Percentiles rank a stretch among this genome's conserved stretches.
Conservation (phyloP, 2,329 filamentous ascomycete genomes). For the Apiospora rasikravindrae region DNA sequence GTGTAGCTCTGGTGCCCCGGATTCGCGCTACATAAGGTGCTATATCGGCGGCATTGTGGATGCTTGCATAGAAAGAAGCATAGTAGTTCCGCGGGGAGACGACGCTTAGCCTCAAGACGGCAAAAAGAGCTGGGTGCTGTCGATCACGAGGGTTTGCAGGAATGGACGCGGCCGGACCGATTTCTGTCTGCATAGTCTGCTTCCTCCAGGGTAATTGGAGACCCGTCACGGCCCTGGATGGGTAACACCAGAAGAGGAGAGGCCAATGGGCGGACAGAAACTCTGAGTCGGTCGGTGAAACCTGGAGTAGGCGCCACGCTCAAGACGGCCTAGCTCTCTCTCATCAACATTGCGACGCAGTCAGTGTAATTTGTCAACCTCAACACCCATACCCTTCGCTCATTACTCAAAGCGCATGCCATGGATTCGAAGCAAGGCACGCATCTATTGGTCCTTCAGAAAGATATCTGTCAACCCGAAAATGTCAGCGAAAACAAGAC, state of each 20-base stretch:
- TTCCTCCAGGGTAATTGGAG: constrained; percentile 5
- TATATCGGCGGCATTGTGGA: constrained; percentile 17
- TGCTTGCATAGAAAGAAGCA: neutral
- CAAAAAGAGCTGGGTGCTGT: constrained; percentile 2
- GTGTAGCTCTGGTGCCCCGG: neutral
- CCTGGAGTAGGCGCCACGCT: constrained; percentile 11
- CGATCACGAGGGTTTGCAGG: constrained; percentile 14
- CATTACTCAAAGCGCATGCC: neutral
- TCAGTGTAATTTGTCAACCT: neutral
- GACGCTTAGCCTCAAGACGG: neutral
- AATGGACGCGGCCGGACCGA: constrained; percentile 11
- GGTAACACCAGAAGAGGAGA: constrained; percentile 8
- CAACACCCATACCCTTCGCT: neutral
- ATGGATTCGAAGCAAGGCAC: neutral
- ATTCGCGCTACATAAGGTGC: constrained; percentile 2
- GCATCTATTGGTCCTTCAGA: neutral
- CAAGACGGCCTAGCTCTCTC: constrained; percentile 11
- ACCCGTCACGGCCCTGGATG: neutral
- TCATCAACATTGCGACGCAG: neutral
- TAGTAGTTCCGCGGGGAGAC: neutral
- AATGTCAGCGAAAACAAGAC: neutral
- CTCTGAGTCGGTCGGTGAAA: constrained; percentile 3
- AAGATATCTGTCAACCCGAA: neutral
- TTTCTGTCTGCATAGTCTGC: constrained; percentile 6
- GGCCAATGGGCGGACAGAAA: neutral